Percentiles rank a stretch among this genome's conserved stretches.
phyloP scores from a whole-genome alignment of 306 rosid species.

The Fagus sylvatica region DNA sequence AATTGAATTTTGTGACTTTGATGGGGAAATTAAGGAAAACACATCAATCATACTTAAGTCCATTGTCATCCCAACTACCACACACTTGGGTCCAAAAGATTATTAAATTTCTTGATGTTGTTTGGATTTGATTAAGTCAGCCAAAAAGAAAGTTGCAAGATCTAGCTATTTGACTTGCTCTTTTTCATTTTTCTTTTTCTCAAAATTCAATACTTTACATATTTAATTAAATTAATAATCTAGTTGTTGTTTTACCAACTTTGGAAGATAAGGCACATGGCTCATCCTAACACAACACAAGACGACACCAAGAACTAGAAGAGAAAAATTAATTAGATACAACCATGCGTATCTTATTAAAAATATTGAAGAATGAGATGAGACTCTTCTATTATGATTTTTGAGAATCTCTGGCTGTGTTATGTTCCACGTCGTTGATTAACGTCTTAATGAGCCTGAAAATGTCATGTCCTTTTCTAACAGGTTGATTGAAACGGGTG shows the following conservation, averaged over 20 bases:
- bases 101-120: background rate
- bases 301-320: no score
- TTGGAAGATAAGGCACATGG: no score
- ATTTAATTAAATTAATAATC: background rate
- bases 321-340: conserved; percentile 22
- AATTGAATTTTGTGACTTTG: no score
- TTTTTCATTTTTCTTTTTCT: background rate
- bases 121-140: conserved; percentile 18
- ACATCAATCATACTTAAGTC: background rate
- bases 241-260: background rate
- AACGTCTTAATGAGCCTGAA: background rate
- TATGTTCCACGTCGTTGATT: conserved; percentile 38
- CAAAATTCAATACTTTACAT: background rate
- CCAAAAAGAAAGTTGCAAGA: background rate
- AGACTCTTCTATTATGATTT: background rate
- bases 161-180: background rate
- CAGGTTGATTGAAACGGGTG: conserved; percentile 20
- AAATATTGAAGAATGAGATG: conserved; percentile 4
- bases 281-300: no score
- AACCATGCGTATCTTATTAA: conserved; percentile 17
- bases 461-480: conserved; percentile 4
- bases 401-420: conserved; percentile 3
- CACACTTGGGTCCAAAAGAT: background rate
- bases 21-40: no score
- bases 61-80: conserved; percentile 17